Evolutionary conservation across 2,329 filamentous ascomycete species (phyloP), one percentile per base, ranked within the genome.

Genomic region (Mycosphaerelloides madeirae): DNA sequence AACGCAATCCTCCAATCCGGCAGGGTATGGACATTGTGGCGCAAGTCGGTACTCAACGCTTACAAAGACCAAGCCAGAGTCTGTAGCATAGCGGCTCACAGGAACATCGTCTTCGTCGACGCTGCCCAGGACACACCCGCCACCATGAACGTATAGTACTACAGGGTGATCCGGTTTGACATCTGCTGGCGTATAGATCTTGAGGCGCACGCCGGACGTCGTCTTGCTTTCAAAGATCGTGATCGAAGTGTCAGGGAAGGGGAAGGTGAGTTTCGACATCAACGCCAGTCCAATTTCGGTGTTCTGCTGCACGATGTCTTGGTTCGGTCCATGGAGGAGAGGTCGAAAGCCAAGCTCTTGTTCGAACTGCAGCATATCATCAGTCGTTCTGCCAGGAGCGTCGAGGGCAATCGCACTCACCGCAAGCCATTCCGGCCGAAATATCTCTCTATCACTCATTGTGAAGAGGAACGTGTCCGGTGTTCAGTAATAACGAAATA

Each of bases 31-130:
- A 53, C 80, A 47, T 55, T 82, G 77, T 0, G 79, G 79, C 0
- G 78, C 77, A 14, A 79, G 70, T 19, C 79, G 69, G 56, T 82
- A 82, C 0, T 77, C 79, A 6, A 80, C 70, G 1, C 72, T 77
- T 13, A 82, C 61, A n/a, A 76, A 71, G 0, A 72, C 70, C 1
- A 79, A 48, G 13, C 49, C 49, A 11, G 46, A 43, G 3, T 50
- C 48, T 38, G 43, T 50, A 13, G 37, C 38, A 29, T 48, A 38
- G n/a, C 38, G 44, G 19, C 34, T 19, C 7, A 48, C 41, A 13
- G 43, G 18, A 16, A n/a, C 33, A 36, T 53, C 44, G 35, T 53
- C 47, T 31, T 50, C 44, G 20, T 50, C 47, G 8, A 53, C 42
- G 18, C 40, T 37, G 13, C 49, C 49, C 8, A 52, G 37, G 2